Base-by-base conservation (phyloP, 345 rosid genomes). In the Ceriops decandra region DNA sequence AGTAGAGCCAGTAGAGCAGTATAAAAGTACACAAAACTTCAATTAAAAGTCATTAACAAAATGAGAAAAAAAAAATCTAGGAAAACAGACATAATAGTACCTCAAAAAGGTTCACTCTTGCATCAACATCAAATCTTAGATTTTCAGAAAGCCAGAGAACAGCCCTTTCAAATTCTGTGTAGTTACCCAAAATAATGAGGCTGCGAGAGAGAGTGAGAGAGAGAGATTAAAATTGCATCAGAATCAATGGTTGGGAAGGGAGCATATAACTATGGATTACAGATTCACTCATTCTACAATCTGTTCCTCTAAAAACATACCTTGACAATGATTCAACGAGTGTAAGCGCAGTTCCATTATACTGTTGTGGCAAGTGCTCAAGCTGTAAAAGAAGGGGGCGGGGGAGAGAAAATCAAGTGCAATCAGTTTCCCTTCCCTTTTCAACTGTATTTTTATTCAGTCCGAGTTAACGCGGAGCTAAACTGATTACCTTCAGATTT, bases 81-180 rank as follows among this genome's bases (percentile, higher is more conserved):
- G 47, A 20, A 47, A 21, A 22, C 10, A 32, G 35, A 58, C 20
- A 24, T 59, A 68, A 49, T 53, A 38, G 49, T 83, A 93, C 98
- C 97, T 93, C 98, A 52, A 93, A 93, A 72, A 93, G 91, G 79
- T 86, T 93, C 72, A 91, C 86, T 74, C 98, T 87, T 11, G 87
- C 96, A 89, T 93, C 91, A 49, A 89, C 82, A 75, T 91, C 83
- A 72, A 93, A 93, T 65, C 72, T 80, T 22, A 93, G 83, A 83
- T 91, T 89, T 49, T 89, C 84, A 51, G 98, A 91, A 57, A 93
- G 92, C 98, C 97, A 93, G 53, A 76, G 76, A 76, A 91, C 78
- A 36, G 90, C 96, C 73, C 89, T 78, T 74, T 85, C 90, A 77
- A 93, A 93, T 63, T 93, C 96, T 15, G 97, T 91, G 77, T 72